Evolutionary conservation across 176 grass and related monocot species (phyloP), one percentile per base, ranked within the genome.

Genomic region (Cocos nucifera): DNA sequence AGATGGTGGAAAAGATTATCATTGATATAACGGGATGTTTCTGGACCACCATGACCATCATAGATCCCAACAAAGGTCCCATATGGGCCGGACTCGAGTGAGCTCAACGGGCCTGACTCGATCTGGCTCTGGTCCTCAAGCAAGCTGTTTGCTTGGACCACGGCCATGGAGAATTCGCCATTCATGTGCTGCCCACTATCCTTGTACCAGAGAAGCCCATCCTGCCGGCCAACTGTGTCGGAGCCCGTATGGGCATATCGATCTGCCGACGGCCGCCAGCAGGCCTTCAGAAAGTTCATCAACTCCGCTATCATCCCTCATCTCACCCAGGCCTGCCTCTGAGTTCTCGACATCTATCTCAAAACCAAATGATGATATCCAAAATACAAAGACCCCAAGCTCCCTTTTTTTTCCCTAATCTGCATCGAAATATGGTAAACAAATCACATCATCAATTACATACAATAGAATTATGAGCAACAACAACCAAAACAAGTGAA

Each of bases 141-240:
- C 52, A 95, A 76, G 73, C 71, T 90, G 65, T 95, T 95, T 29
- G 91, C 91, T 73, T 95, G 91, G 22, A 95, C 75, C 26, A 95
- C 83, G n/a, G 91, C 91, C 83, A 95, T 95, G 35, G 91, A 95
- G 69, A 90, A 95, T 20, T 95, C 91, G 4, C 91, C 91, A 51
- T 79, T 75, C 26, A 79, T 71, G 76, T 95, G 91, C 61, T 95
- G 86, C 15, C 91, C 91, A 0, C 59, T 70, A 44, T 90, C 91
- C 80, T 95, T 95, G 80, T 90, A 95, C 91, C 91, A 95, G 23
- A 95, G 57, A 74, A 95, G 79, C 57, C 90, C 90, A 24, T 95
- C 90, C 64, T 84, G 83, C 62, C 71, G 74, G 53, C 86, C 79
- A 1, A 76, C 15, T 35, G 39, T 69, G 58, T 89, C 82, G 19